Conservation (phyloP, 495 filamentous ascomycete genomes). For the Glutinoglossum americanum region DNA sequence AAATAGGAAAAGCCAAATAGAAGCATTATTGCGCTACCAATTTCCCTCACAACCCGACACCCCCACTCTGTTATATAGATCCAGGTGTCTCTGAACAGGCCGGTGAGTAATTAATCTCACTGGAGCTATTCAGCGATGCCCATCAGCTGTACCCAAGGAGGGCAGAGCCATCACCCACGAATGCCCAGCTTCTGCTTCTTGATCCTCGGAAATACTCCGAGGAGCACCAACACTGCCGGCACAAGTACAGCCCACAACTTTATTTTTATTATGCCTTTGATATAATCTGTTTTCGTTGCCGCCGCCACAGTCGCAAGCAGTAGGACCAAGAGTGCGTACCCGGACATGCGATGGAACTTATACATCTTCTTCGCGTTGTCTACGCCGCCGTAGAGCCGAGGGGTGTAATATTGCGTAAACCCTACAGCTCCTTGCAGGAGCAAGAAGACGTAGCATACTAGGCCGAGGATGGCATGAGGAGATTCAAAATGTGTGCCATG, state of each 20-base stretch:
- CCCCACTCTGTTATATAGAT: no score
- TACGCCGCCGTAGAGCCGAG: conserved; percentile 50
- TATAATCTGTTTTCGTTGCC: conserved; percentile 56
- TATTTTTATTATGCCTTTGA: conserved; percentile 35
- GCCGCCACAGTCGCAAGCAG: conserved; percentile 51
- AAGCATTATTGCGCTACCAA: no score
- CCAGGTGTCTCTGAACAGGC: not conserved
- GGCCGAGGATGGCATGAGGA: conserved; percentile 56
- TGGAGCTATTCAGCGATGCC: not conserved
- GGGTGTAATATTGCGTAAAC: conserved; percentile 54
- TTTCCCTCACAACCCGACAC: no score
- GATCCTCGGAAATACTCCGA: conserved; percentile 54
- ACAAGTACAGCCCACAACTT: conserved; percentile 51
- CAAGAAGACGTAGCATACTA: conserved; percentile 51
- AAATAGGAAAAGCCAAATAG: not conserved
- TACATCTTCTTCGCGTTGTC: conserved; percentile 63
- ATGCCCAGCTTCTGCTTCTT: conserved; percentile 68
- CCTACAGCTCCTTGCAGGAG: conserved; percentile 54
- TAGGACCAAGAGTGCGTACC: conserved; percentile 50
- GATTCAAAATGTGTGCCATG: conserved; percentile 47
- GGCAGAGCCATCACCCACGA: conserved; percentile 4
- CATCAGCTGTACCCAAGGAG: not conserved
- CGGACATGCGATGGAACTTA: conserved; percentile 69
- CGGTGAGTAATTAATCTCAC: not conserved
- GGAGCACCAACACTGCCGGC: conserved; percentile 33